Evolutionary conservation across 1,284 basidiomycete genomes (phyloP).

Genomic region (Phlebopus sp.): DNA sequence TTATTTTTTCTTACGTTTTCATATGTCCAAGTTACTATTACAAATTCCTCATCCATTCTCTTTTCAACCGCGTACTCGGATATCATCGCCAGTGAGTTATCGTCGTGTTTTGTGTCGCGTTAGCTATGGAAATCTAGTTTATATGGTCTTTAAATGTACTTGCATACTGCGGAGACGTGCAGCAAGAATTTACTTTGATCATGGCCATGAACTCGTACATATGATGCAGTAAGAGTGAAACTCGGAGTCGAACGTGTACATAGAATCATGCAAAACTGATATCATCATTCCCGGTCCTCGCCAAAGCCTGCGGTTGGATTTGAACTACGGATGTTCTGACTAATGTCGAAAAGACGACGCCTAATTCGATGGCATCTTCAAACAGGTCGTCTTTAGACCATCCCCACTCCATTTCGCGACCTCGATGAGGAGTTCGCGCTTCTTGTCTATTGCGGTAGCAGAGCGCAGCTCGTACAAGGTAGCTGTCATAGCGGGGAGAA

Average conservation of each 20-base stretch:
- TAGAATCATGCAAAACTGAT: not conserved
- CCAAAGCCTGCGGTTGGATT: too few species aligned
- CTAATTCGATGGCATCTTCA: constrained; percentile 71
- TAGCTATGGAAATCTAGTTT: constrained; percentile 21
- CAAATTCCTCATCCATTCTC: not conserved
- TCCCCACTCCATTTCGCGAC: constrained; percentile 82
- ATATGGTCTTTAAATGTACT: constrained; percentile 5
- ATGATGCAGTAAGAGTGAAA: too few species aligned
- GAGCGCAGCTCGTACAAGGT: constrained; percentile 79
- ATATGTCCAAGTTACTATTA: not conserved
- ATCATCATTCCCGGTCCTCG: not conserved
- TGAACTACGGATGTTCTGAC: not conserved
- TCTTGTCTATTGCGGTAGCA: constrained; percentile 64
- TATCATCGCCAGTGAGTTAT: constrained; percentile 17
- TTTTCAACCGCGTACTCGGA: constrained; percentile 8
- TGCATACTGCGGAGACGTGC: not conserved
- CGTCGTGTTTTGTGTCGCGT: constrained; percentile 22
- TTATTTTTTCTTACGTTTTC: constrained; percentile 11
- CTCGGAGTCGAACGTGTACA: not conserved
- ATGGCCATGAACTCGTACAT: too few species aligned
- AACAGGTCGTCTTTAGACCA: constrained; percentile 69
- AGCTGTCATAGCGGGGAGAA: constrained; percentile 40
- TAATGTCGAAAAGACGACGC: not conserved
- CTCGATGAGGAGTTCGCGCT: constrained; percentile 66
- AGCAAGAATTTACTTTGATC: too few species aligned